phyloP scores from a whole-genome alignment of 345 rosid species.

The Dimocarpus longan region DNA sequence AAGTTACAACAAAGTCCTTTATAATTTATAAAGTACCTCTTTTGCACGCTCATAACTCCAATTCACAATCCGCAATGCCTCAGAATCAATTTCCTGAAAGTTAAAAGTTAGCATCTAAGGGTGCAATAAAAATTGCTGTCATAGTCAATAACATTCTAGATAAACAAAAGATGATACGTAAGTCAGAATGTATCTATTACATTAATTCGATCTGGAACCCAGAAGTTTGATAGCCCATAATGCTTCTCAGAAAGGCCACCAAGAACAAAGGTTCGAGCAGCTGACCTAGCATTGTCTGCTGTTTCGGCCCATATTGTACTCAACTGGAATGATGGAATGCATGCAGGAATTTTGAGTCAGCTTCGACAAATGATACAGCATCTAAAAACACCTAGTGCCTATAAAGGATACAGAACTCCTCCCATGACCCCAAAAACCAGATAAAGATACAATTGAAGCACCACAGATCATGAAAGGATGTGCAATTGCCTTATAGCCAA shows the following conservation, averaged over 20 bases:
- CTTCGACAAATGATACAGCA: constrained; percentile 3
- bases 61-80: constrained; percentile 67
- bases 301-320: constrained; percentile 99
- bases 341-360: constrained; percentile 15
- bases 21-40: constrained; percentile 49
- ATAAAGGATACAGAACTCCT: not conserved
- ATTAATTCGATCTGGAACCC: constrained; percentile 79
- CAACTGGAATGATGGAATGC: constrained; percentile 52
- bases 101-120: constrained; percentile 10
- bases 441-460: not conserved
- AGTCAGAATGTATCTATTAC: constrained; percentile 41
- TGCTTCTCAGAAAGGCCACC: constrained; percentile 91
- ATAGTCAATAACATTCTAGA: not conserved
- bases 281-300: constrained; percentile 88
- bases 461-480: not conserved
- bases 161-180: not conserved
- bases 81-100: constrained; percentile 79
- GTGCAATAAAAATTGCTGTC: not conserved
- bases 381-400: not conserved
- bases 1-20: not conserved
- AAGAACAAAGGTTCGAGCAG: constrained; percentile 78
- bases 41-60: constrained; percentile 75
- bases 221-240: constrained; percentile 75
- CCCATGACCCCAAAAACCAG: not conserved
- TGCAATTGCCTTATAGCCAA: not conserved